Base-by-base conservation (phyloP, 2,329 filamentous ascomycete species). In the Monilinia laxa region DNA sequence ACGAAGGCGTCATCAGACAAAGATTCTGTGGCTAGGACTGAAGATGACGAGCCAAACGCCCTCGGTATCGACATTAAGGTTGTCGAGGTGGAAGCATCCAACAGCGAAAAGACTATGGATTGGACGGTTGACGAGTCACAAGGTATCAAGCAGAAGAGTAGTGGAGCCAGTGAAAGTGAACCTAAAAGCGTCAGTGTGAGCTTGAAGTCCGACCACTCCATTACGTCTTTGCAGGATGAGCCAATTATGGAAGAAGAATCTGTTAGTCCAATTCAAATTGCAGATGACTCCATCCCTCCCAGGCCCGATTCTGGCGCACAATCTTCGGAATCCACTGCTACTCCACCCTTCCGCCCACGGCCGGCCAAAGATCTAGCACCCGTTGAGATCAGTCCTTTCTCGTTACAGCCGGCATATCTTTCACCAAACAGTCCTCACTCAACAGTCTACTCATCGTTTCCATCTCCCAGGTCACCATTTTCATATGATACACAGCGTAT, bases 401-500 rank as follows among this genome's bases (percentile, higher is more conserved):
- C 71, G 23, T 79, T 83, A 20, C 76, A 81, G 3, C 77, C 79
- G 3, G 78, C 81, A 4, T 77, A 81, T 56, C 80, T 70, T 31
- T 80, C 40, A 83, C 85, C n/a, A 76, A 85, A 69, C 87, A 89
- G 76, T 88, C 90, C 11, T 87, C 88, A 64, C 85, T 90, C 52
- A 84, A 86, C 68, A 84, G 85, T 70, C 81, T 87, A 74, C 84
- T 76, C 75, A 14, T 73, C 74, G 5, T 73, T 76, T 79, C 83
- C 90, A 1, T 92, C 90, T 6, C 90, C 90, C 0, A 85, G 89
- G 64, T 85, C 89, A 68, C 81, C 87, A 67, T 81, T 90, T 77
- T 88, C 86, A 4, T 87, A 91, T 65, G 90, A 93, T 70, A 85
- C 85, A 1, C 88, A 90, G 64, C 85, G 89, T 25, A 85, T 92